Evolutionary conservation across 169 alveolate species (phyloP), one percentile per base, ranked within the genome.

Genomic region (Cryptosporidium ubiquitum): DNA sequence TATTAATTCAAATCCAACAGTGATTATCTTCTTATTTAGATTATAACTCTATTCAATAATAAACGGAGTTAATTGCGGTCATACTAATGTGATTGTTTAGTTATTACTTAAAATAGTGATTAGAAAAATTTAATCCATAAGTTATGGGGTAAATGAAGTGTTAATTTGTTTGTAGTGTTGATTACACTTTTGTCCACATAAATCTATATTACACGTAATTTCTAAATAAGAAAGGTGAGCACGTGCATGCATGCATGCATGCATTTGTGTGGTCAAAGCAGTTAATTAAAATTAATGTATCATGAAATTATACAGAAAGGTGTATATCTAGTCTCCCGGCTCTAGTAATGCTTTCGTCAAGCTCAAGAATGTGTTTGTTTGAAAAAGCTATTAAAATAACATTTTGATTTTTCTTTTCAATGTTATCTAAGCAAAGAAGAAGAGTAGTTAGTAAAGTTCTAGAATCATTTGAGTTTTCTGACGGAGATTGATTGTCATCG

Each of bases 241-340:
- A 0, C 0, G 16, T 42, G 51, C 18, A 42, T 42, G 51, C 51
- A 42, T 42, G 51, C 51, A 0, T 12, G 51, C 51, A 42, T 42
- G 49, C 49, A 42, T 42, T 2, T 14, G 18, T 12, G 51, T 9
- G 9, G 16, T 3, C 2, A 9, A 14, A 20, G 35, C 1, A 57
- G 1, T 23, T 6, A 6, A 52, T 37, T 37, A 16, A 47, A 14
- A 47, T 47, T 16, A 14, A 47, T 6, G 3, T 5, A n/a, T n/a
- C n/a, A n/a, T 0, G 12, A 6, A 61, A 33, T 64, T 71, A 79
- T 7, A 79, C 40, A 14, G 64, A 49, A 16, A 79, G 39, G 40
- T 79, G 89, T 23, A 61, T 42, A 42, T 79, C 89, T 37, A 79
- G 58, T 61, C 89, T 79, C 40, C 89, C 89, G 16, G 89, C 89